phyloP scores from a whole-genome alignment of 768 basidiomycete species.

The Trametes maxima region DNA sequence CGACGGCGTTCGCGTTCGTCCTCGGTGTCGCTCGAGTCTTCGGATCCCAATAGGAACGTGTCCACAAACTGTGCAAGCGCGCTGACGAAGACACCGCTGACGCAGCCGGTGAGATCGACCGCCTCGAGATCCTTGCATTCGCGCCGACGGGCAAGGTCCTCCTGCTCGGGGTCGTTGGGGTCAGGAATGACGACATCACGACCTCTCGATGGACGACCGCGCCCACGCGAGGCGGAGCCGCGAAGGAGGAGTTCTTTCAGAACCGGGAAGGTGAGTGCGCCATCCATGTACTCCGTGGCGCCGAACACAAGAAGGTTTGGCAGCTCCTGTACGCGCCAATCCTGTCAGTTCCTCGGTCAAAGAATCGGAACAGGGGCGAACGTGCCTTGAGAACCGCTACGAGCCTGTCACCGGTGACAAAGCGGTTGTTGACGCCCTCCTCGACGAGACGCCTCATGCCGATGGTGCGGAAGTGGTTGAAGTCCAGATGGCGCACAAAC shows the following conservation, averaged over 20 bases:
- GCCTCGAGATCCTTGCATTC: conserved; percentile 84
- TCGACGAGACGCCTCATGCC: conserved; percentile 93
- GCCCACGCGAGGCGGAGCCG: conserved; percentile 68
- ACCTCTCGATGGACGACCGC: conserved; percentile 69
- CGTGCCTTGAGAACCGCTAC: conserved; percentile 75
- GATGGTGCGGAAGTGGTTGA: conserved; percentile 96
- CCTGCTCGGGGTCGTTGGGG: conserved; percentile 65
- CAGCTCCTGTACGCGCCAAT: conserved; percentile 63
- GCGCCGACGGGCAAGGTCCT: conserved; percentile 71
- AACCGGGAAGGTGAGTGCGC: conserved; percentile 81
- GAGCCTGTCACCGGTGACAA: conserved; percentile 89
- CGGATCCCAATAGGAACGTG: conserved; percentile 54
- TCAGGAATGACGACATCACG: conserved; percentile 53
- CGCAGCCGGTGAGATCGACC: conserved; percentile 92
- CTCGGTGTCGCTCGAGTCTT: conserved; percentile 50
- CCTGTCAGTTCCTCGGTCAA: conserved; percentile 4
- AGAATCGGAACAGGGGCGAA: neutral
- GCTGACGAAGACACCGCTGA: conserved; percentile 86
- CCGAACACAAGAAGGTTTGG: conserved; percentile 86
- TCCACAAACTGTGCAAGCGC: conserved; percentile 84
- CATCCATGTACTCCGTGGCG: conserved; percentile 99
- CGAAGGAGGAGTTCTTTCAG: conserved; percentile 90
- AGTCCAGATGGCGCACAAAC: conserved; percentile 86
- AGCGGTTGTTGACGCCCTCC: conserved; percentile 86
- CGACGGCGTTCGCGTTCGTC: conserved; percentile 38